Conservation (phyloP, 2,329 filamentous ascomycete species). For the Curvularia verruculosa region DNA sequence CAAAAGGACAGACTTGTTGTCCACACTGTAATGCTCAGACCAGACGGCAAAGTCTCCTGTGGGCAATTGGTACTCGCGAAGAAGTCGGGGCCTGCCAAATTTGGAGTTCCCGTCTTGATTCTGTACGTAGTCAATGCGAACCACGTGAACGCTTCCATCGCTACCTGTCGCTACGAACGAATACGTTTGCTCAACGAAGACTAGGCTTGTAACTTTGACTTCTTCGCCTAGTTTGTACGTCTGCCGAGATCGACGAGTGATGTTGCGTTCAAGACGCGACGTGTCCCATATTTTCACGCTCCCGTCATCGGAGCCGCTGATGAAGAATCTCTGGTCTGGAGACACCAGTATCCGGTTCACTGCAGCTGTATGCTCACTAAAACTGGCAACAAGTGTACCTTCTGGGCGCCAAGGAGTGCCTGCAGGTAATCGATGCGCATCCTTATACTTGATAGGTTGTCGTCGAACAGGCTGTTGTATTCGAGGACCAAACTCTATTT, state of each 20-base stretch:
- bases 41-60: conserved; percentile 80
- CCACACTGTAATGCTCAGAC: conserved; percentile 88
- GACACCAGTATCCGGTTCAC: conserved; percentile 82
- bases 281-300: conserved; percentile 94
- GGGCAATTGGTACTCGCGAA: conserved; percentile 77
- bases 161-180: conserved; percentile 89
- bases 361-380: conserved; percentile 83
- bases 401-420: conserved; percentile 80
- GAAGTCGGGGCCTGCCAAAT: conserved; percentile 76
- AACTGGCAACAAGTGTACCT: conserved; percentile 83
- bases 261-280: conserved; percentile 84
- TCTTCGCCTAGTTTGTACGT: conserved; percentile 78
- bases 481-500: conserved; percentile 75
- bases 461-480: conserved; percentile 70
- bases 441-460: conserved; percentile 60
- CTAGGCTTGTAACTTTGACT: conserved; percentile 77
- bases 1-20: conserved; percentile 80
- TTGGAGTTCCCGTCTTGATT: conserved; percentile 62
- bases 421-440: conserved; percentile 54
- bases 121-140: conserved; percentile 75
- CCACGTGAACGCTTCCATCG: conserved; percentile 82
- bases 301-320: conserved; percentile 91
- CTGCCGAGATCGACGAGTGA: conserved; percentile 84
- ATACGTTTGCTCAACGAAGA: conserved; percentile 92
- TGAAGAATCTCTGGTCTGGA: conserved; percentile 92